Evolutionary conservation across 768 basidiomycete genomes (phyloP).

Genomic region (Rhizopogon salebrosus): DNA sequence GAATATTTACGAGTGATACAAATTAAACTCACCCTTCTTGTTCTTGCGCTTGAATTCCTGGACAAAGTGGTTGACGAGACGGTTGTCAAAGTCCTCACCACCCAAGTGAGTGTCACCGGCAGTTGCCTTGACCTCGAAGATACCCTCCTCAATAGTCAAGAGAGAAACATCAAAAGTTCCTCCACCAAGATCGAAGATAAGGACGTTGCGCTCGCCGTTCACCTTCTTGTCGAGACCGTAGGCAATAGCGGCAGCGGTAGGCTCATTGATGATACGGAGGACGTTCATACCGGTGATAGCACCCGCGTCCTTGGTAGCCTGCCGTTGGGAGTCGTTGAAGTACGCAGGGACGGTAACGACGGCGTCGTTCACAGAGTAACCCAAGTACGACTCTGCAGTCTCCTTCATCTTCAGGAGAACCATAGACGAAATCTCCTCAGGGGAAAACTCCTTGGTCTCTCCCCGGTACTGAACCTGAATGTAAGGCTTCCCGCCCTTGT

Average conservation of each 20-base stretch:
- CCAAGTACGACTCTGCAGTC: constrained; percentile 94
- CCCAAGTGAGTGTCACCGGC: constrained; percentile 98
- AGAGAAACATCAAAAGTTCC: constrained; percentile 98
- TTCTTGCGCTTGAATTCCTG: constrained; percentile 97
- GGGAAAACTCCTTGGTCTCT: constrained; percentile 92
- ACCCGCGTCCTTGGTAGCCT: constrained; percentile 97
- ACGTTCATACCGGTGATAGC: constrained; percentile 92
- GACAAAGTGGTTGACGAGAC: constrained; percentile 94
- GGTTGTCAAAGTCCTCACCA: constrained; percentile 98
- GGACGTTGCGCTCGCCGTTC: constrained; percentile 84
- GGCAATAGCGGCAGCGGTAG: constrained; percentile 96
- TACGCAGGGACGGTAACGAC: constrained; percentile 97
- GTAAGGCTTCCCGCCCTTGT: constrained; percentile 85
- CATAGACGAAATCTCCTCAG: constrained; percentile 98
- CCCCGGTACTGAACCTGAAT: constrained; percentile 88
- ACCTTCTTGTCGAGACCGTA: constrained; percentile 98
- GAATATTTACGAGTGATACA: not conserved
- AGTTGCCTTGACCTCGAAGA: constrained; percentile 97
- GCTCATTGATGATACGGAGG: constrained; percentile 98
- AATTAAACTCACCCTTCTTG: constrained; percentile 69
- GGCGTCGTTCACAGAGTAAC: constrained; percentile 77
- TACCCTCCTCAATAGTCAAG: constrained; percentile 93
- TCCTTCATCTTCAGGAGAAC: constrained; percentile 98
- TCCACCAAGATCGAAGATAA: constrained; percentile 98
- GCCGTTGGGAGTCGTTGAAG: constrained; percentile 99